Conservation (phyloP, 768 basidiomycete species). For the Mycena epipterygia region DNA sequence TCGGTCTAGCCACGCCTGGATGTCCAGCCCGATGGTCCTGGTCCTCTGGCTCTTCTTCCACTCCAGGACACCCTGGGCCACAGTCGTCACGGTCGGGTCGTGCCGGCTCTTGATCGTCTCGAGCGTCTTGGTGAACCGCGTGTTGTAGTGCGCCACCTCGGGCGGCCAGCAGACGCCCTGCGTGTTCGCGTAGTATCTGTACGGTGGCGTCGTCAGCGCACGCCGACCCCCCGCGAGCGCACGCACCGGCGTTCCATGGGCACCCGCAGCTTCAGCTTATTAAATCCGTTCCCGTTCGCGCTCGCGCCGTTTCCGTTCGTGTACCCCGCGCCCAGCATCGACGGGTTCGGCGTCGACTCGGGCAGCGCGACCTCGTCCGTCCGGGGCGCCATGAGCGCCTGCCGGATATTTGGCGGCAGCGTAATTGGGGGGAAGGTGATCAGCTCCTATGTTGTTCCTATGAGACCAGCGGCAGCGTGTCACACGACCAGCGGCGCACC, state of each 20-base stretch:
- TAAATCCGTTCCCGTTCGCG: constrained; percentile 58
- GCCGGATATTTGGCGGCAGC: constrained; percentile 76
- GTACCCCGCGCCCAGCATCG: constrained; percentile 50
- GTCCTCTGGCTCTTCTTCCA: constrained; percentile 88
- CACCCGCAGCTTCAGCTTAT: constrained; percentile 77
- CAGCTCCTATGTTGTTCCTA: constrained; percentile 77
- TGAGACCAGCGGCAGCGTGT: constrained; percentile 24
- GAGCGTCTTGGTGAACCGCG: constrained; percentile 87
- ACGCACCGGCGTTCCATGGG: constrained; percentile 87
- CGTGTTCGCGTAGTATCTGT: constrained; percentile 89
- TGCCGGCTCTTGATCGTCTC: constrained; percentile 94
- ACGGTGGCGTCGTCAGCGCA: constrained; percentile 19
- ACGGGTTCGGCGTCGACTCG: constrained; percentile 86
- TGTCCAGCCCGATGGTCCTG: constrained; percentile 82
- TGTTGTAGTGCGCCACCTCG: constrained; percentile 94
- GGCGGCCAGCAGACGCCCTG: constrained; percentile 86
- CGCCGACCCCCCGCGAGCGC: constrained; percentile 2
- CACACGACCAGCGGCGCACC: constrained; percentile 62
- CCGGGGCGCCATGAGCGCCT: constrained; percentile 68
- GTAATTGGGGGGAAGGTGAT: constrained; percentile 86
- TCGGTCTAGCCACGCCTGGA: constrained; percentile 96
- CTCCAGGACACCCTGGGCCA: constrained; percentile 96
- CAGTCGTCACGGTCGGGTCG: constrained; percentile 97
- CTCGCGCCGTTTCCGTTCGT: constrained; percentile 50
- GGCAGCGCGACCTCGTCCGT: constrained; percentile 68